Percentiles rank a stretch among this genome's conserved stretches.
Evolutionary conservation across 352 stramenopile genomes (phyloP).

Genomic region (Phytophthora hibernalis): DNA sequence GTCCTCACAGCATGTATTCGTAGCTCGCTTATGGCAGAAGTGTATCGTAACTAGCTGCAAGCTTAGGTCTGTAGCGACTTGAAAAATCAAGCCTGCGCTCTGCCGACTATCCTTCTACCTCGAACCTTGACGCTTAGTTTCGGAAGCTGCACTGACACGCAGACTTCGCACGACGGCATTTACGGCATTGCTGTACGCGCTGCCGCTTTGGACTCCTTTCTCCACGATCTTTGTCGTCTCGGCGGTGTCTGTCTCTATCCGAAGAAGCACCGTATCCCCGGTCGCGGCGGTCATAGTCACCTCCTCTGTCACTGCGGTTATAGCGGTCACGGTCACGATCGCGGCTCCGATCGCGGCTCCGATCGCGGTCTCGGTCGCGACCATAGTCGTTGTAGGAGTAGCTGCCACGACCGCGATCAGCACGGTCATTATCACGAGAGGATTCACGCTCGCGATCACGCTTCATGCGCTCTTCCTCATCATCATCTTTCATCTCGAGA

Average conservation of each 20-base stretch:
- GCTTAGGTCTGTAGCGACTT: background rate
- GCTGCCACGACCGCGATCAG: slow-evolving; percentile 29
- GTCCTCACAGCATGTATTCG: slow-evolving; percentile 37
- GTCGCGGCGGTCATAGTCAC: slow-evolving; percentile 36
- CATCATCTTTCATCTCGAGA: slow-evolving; percentile 69
- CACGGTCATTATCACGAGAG: slow-evolving; percentile 31
- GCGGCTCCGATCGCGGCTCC: slow-evolving; percentile 22
- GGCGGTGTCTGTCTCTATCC: slow-evolving; percentile 40
- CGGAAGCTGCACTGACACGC: slow-evolving; percentile 66
- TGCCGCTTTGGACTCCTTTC: slow-evolving; percentile 51
- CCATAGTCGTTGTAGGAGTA: slow-evolving; percentile 36
- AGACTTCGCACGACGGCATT: slow-evolving; percentile 58
- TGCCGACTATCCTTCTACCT: background rate
- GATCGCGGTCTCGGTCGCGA: slow-evolving; percentile 22
- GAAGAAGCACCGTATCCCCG: slow-evolving; percentile 34
- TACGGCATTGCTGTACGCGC: slow-evolving; percentile 56
- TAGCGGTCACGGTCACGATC: slow-evolving; percentile 38
- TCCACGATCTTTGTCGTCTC: slow-evolving; percentile 37
- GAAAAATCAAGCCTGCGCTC: slow-evolving; percentile 6
- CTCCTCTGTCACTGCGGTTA: slow-evolving; percentile 23
- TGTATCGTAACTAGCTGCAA: slow-evolving; percentile 12
- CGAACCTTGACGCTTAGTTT: background rate
- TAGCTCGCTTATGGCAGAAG: slow-evolving; percentile 17
- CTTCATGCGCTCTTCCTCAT: slow-evolving; percentile 44
- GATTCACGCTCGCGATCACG: slow-evolving; percentile 25